Base-by-base conservation (phyloP, 1,284 basidiomycete species). In the Cryptococcus sp. region DNA sequence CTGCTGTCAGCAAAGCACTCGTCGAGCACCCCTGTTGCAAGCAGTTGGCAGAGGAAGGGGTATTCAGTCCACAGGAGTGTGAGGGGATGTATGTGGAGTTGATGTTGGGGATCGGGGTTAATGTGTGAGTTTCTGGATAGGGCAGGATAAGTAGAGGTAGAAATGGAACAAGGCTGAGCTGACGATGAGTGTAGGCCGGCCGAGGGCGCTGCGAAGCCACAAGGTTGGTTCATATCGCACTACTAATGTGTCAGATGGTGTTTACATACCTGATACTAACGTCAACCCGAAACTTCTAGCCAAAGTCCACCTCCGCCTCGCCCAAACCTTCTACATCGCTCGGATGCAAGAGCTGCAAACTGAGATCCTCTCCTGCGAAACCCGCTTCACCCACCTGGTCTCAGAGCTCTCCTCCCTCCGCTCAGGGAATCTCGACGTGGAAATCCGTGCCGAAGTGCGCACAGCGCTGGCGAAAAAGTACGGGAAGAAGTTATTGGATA, bases 61-160 rank as follows among this genome's bases (percentile, higher is more conserved):
- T 84, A 72, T 91, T 89, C 64, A 83, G 83, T 3, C 79, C 85
- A 15, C 80, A 84, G 76, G 83, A 82, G 49, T 91, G 89, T 66
- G 82, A 83, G 61, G 72, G 77, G 40, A 82, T 85, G 59, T 90
- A 91, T 69, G 75, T 81, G 51, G 77, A 81, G 68, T 79, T 91
- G 52, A 84, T 91, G 82, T 80, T 80, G 57, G 82, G 85, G 46
- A 83, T 87, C 6, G 82, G 81, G 1, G 76, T 89, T 21, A 83
- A 88, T 68, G 77, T 82, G 88, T 90, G 66, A 70, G 84, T 63
- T 13, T 37, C n/a, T n/a, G n/a, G 18, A 43, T 20, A 16, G 15
- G 5, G n/a, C 20, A 16, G 15, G 24, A 18, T 38, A n/a, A 45
- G 35, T 47, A 4, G 33, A 35, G 37, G 18, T 21, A n/a, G 50